These are phyloP conservation scores for Helotiales sp. DNA, from an alignment of 2,329 filamentous ascomycete genomes.

Conservation along the genomic window DNA sequence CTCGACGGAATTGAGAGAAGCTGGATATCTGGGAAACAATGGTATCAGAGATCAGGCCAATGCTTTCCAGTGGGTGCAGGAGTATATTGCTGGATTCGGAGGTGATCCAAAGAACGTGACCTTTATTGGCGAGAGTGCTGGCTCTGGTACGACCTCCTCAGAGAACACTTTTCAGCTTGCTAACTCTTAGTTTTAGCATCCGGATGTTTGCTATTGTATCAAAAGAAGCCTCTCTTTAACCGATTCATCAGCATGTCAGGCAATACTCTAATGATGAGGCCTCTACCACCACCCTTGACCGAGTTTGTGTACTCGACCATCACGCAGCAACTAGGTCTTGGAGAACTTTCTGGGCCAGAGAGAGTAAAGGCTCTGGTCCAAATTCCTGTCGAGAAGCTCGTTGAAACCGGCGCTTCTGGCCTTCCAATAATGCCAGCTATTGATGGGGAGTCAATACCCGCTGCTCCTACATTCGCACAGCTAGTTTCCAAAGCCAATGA, in stretches of 20 bases:
- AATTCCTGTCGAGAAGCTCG: conserved; percentile 42
- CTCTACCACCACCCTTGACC: conserved; percentile 39
- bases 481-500: conserved; percentile 3
- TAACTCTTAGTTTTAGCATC: conserved; percentile 13
- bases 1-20: conserved; percentile 45
- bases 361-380: conserved; percentile 42
- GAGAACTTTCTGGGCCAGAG: conserved; percentile 38
- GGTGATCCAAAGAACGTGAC: conserved; percentile 34
- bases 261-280: conserved; percentile 43
- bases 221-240: conserved; percentile 41
- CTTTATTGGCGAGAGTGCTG: conserved; percentile 47
- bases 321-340: conserved; percentile 41
- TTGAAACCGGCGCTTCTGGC: conserved; percentile 40
- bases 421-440: conserved; percentile 39
- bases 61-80: conserved; percentile 33
- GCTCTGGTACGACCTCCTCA: conserved; percentile 38
- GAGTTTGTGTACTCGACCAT: conserved; percentile 44
- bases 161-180: background rate
- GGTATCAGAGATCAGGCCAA: conserved; percentile 40
- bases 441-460: conserved; percentile 43
- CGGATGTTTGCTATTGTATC: conserved; percentile 38
- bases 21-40: conserved; percentile 45
- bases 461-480: conserved; percentile 23
- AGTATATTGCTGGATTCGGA: conserved; percentile 34
- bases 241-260: conserved; percentile 44